Evolutionary conservation across 2,329 filamentous ascomycete species (phyloP).

Genomic region (Diaporthe sp.): DNA sequence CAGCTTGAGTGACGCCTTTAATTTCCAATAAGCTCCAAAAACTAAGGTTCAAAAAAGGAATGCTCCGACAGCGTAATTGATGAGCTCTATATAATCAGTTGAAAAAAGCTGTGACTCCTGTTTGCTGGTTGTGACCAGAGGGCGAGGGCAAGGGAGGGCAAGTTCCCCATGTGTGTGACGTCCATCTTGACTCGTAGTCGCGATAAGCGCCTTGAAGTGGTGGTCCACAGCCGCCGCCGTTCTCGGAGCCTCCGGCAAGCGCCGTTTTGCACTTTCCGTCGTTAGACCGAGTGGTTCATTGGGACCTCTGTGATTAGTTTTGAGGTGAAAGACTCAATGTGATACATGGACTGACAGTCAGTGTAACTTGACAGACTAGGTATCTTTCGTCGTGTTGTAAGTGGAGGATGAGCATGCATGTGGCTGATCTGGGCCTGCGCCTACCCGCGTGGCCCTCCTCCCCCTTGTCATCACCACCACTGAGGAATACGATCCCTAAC

Average conservation of each 20-base stretch:
- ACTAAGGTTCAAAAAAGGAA: neutral
- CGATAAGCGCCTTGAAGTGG: conserved; percentile 22
- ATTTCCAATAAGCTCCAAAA: neutral
- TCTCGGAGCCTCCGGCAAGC: conserved; percentile 32
- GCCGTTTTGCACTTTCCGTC: conserved; percentile 16
- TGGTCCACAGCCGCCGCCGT: conserved; percentile 37
- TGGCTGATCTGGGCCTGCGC: conserved; percentile 22
- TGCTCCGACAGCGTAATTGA: too few relatives aligned
- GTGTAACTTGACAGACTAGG: conserved; percentile 8
- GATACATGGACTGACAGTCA: neutral
- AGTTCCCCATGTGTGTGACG: conserved; percentile 22
- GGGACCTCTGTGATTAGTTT: neutral
- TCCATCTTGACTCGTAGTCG: conserved; percentile 34
- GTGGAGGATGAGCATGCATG: conserved; percentile 7
- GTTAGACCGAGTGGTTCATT: neutral
- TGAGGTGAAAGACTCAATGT: neutral
- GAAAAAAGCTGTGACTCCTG: neutral
- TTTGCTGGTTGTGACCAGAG: neutral
- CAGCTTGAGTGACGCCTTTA: neutral
- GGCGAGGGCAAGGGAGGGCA: neutral
- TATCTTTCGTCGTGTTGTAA: neutral
- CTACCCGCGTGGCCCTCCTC: neutral
- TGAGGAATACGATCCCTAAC: neutral
- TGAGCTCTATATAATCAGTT: neutral
- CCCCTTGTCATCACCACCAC: neutral